Base-by-base conservation (phyloP, 2,329 filamentous ascomycete genomes). In the Xylogone sp. region DNA sequence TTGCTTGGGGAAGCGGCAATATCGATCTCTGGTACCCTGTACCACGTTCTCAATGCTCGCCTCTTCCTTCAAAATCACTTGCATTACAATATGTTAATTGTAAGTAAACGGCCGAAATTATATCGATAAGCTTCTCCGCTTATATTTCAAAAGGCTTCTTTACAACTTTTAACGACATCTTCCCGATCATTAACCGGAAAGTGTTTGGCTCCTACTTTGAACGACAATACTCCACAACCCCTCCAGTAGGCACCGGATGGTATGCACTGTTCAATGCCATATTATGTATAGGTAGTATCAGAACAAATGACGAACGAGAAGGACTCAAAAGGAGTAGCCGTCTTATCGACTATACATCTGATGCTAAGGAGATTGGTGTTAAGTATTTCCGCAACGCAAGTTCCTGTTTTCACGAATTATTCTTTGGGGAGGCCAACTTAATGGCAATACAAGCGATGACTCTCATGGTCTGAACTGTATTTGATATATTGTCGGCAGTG, bases 251-350 rank as follows among this genome's bases (percentile, higher is more conserved):
- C 18, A 52, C 48, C 31, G 57, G 54, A 46, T 63, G 60, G 59
- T 63, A 62, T 42, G 59, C 60, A 42, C 59, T 52, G 19, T 49
- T 62, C 12, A 62, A 62, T 48, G 48, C 51, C n/a, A 55, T 60
- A 20, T 55, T 62, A 16, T 56, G 48, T 39, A 42, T 53, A 53
- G 56, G 53, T 29, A 55, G 50, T 50, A 54, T 53, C 21, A 50
- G 54, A 53, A 48, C 49, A 45, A 49, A 48, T 44, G 46, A 43
- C 12, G 48, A 51, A 34, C 43, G 44, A 52, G 51, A 56, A 22
- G 47, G 29, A 46, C 49, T 49, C 46, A 24, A 45, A 43, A 46
- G 49, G 45, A 42, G 18, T 52, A 48, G 34, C 31, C 45, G 22
- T 48, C 56, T 56, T 31, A 46, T 53, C 22, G 53, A 57, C 50